Evolutionary conservation across 495 filamentous ascomycete genomes (phyloP), one percentile per base, ranked within the genome.

Genomic region (Penicillium bialowiezense): DNA sequence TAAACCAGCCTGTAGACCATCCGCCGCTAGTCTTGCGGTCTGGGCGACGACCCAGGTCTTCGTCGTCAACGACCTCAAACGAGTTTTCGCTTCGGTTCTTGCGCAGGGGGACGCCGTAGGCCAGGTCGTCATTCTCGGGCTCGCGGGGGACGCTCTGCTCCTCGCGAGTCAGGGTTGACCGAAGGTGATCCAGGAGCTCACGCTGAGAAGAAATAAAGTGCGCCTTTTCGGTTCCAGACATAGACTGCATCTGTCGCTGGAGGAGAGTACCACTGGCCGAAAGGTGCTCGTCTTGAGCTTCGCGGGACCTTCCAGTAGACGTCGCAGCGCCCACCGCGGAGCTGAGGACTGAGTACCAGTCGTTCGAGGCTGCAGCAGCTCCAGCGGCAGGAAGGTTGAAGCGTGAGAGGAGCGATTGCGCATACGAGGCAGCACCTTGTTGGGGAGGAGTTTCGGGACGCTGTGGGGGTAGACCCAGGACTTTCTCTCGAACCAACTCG

Each of bases 51-150:
- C 61, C 74, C 1, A 77, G 75, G 55, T 86, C 86, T 46, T 87
- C 85, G n/a, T 76, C 75, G 31, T 90, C 85, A 52, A 96, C 84
- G 58, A 86, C 84, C 58, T 92, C 87, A 62, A 96, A 96, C 50
- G 91, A 89, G 29, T 76, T 78, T 54, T 90, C 87, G 44, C 85
- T 89, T 51, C 76, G 74, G 57, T 85, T 90, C 75, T 87, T 90
- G 35, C 71, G 78, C 60, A 90, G 58, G 7, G 81, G 69, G 40
- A 72, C 64, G 12, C 68, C 64, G 49, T 74, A 67, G 34, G 72
- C 61, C 61, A 78, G 63, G 71, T 79, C 60, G 62, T 75, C 46
- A 58, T 69, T 64, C 37, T 72, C 74, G 31, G 51, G 68, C 42
- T 60, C 70, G 41, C 55, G 72, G 49, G 45, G 66, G 34, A 79